Percentiles rank a stretch among this genome's conserved stretches.
phyloP scores from a whole-genome alignment of 2,329 filamentous ascomycete genomes.

The Fusarium decemcellulare region DNA sequence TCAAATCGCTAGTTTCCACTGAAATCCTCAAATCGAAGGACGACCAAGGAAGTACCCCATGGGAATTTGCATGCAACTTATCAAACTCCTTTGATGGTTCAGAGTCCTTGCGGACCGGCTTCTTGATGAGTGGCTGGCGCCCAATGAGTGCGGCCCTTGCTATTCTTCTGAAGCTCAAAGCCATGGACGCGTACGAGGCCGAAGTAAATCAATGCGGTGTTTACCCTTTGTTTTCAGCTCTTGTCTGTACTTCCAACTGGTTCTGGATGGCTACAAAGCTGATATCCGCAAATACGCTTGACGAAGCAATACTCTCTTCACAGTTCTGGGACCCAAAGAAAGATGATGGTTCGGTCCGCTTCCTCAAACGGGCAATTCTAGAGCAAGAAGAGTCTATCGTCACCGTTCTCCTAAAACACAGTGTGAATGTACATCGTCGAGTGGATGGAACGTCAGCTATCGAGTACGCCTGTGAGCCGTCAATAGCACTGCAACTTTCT shows the following conservation, averaged over 20 bases:
- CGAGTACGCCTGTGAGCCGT: neutral
- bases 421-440: neutral
- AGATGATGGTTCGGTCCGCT: neutral
- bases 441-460: neutral
- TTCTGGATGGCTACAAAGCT: neutral
- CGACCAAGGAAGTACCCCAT: neutral
- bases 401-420: neutral
- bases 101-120: too few species aligned
- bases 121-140: neutral
- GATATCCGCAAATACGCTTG: neutral
- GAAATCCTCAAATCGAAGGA: neutral
- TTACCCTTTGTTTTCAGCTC: neutral
- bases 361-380: neutral
- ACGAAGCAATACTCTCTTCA: neutral
- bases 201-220: neutral
- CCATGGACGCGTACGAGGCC: neutral
- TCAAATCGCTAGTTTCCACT: neutral
- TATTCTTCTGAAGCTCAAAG: neutral
- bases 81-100: neutral
- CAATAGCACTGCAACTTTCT: neutral
- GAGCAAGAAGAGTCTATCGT: neutral
- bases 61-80: slow-evolving; percentile 10
- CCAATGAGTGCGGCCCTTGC: neutral
- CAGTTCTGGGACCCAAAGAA: neutral
- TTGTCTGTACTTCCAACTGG: neutral